Evolutionary conservation across 148 eudicot genomes (phyloP), one percentile per base, ranked within the genome.

Genomic region (Simmondsia chinensis): DNA sequence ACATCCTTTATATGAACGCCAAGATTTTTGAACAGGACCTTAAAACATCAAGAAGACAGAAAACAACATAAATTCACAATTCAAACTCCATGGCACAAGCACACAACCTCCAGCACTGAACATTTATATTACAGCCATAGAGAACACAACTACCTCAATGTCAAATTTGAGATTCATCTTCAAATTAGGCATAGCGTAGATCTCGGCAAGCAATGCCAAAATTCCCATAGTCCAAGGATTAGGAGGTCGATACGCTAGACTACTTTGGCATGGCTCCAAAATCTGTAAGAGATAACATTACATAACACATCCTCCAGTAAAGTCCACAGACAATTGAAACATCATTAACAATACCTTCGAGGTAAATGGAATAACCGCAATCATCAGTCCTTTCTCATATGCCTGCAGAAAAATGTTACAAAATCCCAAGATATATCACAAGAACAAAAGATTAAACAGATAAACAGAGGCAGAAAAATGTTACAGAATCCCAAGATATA

Each of bases 161-260:
- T 89, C 97, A 82, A 89, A 89, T 57, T 89, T 84, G 36, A 85
- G 88, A 54, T 85, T 81, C 97, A 89, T 84, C 66, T 89, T 89
- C 52, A 84, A 64, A 69, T 79, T 85, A 39, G 97, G 93, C 97
- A 84, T 81, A 13, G 80, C 93, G 66, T 89, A 85, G 17, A 89
- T 89, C 74, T 89, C 97, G 46, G 79, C 74, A 34, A 89, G 88
- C 62, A 89, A 65, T 40, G 69, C 74, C 27, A 89, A 77, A 57
- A 89, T 69, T 16, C 79, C 95, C 95, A 89, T 89, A 17, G 97
- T 89, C 93, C 87, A 89, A 6, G 97, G 93, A 58, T 89, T 89
- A 21, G 97, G 97, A 63, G 95, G 97, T 66, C 60, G 82, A 65
- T 84, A 89, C 45, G 88, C 93, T 15, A 85, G 27, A 74, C 97